These are phyloP conservation scores for Posidonia australis DNA, from an alignment of 106 monocot genomes.

Conservation along the genomic window DNA sequence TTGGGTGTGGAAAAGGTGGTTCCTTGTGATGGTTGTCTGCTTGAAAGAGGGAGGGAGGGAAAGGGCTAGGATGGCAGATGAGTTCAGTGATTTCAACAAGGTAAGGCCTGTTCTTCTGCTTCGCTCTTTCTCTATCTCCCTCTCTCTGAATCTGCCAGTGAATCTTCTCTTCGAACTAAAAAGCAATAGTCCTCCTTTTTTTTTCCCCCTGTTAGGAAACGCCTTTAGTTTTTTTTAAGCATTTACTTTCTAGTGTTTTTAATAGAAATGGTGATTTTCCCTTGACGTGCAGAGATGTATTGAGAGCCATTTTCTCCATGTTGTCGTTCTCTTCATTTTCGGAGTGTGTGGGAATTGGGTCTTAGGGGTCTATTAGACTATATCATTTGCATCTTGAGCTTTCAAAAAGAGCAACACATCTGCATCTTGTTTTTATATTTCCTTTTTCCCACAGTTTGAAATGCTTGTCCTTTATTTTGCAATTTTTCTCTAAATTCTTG, in stretches of 20 bases:
- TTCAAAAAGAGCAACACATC: too few relatives aligned
- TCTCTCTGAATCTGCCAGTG: neutral
- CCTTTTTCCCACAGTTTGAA: too few relatives aligned
- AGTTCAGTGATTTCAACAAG: constrained; percentile 31
- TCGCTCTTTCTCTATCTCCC: neutral
- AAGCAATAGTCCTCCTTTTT: neutral
- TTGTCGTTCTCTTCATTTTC: neutral
- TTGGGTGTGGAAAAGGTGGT: too few relatives aligned
- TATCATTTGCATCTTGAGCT: too few relatives aligned
- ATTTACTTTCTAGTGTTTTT: neutral
- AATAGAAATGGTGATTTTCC: neutral
- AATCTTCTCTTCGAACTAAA: neutral
- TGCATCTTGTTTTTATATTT: too few relatives aligned
- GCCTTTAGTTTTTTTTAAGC: neutral
- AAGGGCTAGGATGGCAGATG: constrained; percentile 21
- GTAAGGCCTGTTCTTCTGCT: constrained; percentile 1
- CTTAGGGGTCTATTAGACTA: too few relatives aligned
- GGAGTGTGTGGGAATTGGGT: neutral
- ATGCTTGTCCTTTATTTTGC: too few relatives aligned
- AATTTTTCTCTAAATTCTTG: too few relatives aligned
- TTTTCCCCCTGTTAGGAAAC: neutral
- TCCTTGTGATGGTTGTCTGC: neutral
- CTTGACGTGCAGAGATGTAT: neutral
- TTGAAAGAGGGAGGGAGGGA: neutral
- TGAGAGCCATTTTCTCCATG: neutral